Evolutionary conservation across 2,329 filamentous ascomycete genomes (phyloP).

Genomic region (Emmonsia crescens): DNA sequence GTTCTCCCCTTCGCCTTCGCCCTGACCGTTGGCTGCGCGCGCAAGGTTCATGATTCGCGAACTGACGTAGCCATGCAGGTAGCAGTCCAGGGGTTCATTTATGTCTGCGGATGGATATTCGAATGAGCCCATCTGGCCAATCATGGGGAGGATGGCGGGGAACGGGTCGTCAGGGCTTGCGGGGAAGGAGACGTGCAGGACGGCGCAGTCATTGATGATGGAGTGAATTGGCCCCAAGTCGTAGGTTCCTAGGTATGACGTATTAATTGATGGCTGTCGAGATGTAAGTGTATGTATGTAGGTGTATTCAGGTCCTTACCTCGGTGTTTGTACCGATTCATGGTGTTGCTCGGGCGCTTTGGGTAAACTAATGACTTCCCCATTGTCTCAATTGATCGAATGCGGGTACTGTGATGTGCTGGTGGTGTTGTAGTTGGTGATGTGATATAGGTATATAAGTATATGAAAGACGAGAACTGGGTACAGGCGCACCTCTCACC

Average conservation of each 20-base stretch:
- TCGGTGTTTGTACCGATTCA: conserved; percentile 55
- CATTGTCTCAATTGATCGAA: conserved; percentile 20
- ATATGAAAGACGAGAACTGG: background rate
- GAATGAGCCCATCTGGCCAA: conserved; percentile 70
- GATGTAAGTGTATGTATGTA: background rate
- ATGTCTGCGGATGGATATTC: conserved; percentile 46
- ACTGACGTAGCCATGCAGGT: conserved; percentile 77
- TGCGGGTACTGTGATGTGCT: too few species aligned
- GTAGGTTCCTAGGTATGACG: conserved; percentile 49
- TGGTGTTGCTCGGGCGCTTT: conserved; percentile 51
- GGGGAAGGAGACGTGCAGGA: conserved; percentile 73
- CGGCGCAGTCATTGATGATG: conserved; percentile 61
- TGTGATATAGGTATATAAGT: background rate
- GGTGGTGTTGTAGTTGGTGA: too few species aligned
- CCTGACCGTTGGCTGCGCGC: conserved; percentile 21
- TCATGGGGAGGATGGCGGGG: conserved; percentile 71
- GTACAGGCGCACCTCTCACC: background rate
- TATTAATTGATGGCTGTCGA: conserved; percentile 9
- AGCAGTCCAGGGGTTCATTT: conserved; percentile 59
- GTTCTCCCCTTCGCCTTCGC: conserved; percentile 15
- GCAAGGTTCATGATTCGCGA: conserved; percentile 63
- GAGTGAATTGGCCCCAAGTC: conserved; percentile 60
- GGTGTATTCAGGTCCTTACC: conserved; percentile 36
- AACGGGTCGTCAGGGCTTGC: conserved; percentile 53
- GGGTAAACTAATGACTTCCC: conserved; percentile 45